Evolutionary conservation across 2,329 filamentous ascomycete genomes (phyloP).

Genomic region (Pseudocercospora fuligena): DNA sequence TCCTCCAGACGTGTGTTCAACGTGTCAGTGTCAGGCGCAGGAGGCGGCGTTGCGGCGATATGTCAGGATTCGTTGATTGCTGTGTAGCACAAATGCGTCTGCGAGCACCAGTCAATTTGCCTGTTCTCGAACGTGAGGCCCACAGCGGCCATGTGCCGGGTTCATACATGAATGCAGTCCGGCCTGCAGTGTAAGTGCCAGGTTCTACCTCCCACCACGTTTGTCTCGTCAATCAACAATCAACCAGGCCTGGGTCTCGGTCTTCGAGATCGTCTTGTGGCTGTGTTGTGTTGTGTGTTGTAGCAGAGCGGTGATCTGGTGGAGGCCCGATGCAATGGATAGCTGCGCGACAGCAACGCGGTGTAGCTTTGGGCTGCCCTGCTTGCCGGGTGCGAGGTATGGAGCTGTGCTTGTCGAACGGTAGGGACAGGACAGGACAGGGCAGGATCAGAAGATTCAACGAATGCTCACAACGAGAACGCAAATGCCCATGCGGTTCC

Average conservation of each 20-base stretch:
- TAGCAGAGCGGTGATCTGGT: background rate
- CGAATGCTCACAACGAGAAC: too few relatives aligned
- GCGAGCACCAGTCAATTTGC: slow-evolving; percentile 20
- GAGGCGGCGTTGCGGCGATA: background rate
- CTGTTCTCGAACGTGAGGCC: slow-evolving; percentile 1
- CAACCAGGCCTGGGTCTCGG: background rate
- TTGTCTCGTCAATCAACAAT: background rate
- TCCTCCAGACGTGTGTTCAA: background rate
- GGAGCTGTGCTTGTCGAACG: background rate
- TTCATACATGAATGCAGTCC: slow-evolving; percentile 20
- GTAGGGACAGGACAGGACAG: background rate
- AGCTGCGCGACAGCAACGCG: slow-evolving; percentile 11
- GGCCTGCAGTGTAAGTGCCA: background rate
- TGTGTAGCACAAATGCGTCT: slow-evolving; percentile 19
- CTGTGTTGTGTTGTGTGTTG: background rate
- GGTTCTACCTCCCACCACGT: slow-evolving; percentile 1
- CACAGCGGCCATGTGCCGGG: slow-evolving; percentile 24
- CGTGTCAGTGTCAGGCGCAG: slow-evolving; percentile 3
- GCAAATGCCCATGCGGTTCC: too few relatives aligned
- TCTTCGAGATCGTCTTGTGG: background rate
- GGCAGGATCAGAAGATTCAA: background rate
- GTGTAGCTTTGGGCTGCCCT: slow-evolving; percentile 10
- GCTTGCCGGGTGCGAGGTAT: background rate
- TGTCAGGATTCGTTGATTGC: background rate
- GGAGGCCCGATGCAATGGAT: slow-evolving; percentile 8